Evolutionary conservation across 768 basidiomycete genomes (phyloP), one percentile per base, ranked within the genome.

Genomic region (Agaricus sinodeliciosus): DNA sequence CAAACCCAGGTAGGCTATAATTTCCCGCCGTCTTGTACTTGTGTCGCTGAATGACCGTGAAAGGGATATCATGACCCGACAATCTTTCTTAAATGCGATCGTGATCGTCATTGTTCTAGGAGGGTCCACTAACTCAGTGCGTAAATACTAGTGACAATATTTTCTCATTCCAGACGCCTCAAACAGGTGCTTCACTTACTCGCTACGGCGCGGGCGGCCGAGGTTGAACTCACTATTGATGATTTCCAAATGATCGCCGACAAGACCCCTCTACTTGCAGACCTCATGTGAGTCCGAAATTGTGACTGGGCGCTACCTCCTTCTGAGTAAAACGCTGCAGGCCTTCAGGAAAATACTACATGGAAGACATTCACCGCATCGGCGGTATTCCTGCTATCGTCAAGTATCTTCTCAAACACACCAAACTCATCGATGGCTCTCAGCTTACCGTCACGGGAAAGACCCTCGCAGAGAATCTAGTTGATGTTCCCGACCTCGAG

Each of bases 391-490:
- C 91, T 0, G 87, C 87, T 1, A 76, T 93, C 48, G 67, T 93
- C 55, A 93, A 92, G 68, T 92, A 91, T 65, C 76, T 93, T 39
- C 70, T 91, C 44, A 85, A 87, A 59, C 72, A 87, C 63, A 87
- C 86, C 9, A 73, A 85, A 63, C 71, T 93, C 55, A 85, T 93
- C 57, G 87, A 92, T 63, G 89, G 90, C 36, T 79, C 73, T 55
- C 86, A 88, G 60, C 69, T 93, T 66, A 97, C 94, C 34, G 88
- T 95, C 39, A 96, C 93, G 11, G 94, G 94, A 48, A 90, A 84
- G 69, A 94, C 92, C 2, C 72, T 96, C 37, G 87, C 88, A 12
- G 82, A 94, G 68, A 95, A 96, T 67, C 75, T 94, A 31, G 82
- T 72, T 59, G 88, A 90, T 62, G 89, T 86, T 7, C 64, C 74